Conservation (phyloP, 768 basidiomycete genomes). For the Mycena maculata region DNA sequence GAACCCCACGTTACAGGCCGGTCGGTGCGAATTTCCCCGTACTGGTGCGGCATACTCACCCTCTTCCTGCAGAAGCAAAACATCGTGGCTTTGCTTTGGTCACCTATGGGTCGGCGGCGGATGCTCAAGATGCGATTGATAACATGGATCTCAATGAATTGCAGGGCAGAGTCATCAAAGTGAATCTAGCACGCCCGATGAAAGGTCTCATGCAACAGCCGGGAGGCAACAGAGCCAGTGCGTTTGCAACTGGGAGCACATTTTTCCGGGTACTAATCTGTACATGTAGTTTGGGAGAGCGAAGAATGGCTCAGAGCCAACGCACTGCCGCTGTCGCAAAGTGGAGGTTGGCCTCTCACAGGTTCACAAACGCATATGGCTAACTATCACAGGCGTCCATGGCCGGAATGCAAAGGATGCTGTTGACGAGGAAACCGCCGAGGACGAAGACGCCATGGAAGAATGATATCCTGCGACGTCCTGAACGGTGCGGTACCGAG, state of each 20-base stretch:
- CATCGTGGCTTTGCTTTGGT: conserved; percentile 96
- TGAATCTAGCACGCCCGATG: conserved; percentile 86
- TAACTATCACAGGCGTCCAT: conserved; percentile 59
- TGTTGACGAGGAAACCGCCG: conserved; percentile 42
- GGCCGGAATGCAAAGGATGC: conserved; percentile 54
- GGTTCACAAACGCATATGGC: conserved; percentile 3
- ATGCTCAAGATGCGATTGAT: conserved; percentile 97
- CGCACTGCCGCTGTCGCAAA: conserved; percentile 80
- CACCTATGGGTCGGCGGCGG: conserved; percentile 80
- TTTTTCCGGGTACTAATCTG: conserved; percentile 1
- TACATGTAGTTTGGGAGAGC: conserved; percentile 86
- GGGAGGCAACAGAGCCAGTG: conserved; percentile 82
- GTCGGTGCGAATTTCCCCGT: conserved; percentile 48
- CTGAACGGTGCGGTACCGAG: conserved; percentile 20
- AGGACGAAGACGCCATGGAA: conserved; percentile 72
- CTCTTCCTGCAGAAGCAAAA: conserved; percentile 69
- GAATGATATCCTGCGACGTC: conserved; percentile 53
- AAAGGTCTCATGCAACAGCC: conserved; percentile 72
- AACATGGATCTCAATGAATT: conserved; percentile 98
- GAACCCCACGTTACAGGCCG: conserved; percentile 73
- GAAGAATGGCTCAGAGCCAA: conserved; percentile 93
- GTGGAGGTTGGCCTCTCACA: conserved; percentile 65
- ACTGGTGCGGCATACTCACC: conserved; percentile 17
- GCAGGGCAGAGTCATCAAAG: conserved; percentile 79
- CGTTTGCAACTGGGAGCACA: conserved; percentile 41